These are phyloP conservation scores for Scheffersomyces titani DNA, from an alignment of 1,139 yeast species.

Conservation along the genomic window DNA sequence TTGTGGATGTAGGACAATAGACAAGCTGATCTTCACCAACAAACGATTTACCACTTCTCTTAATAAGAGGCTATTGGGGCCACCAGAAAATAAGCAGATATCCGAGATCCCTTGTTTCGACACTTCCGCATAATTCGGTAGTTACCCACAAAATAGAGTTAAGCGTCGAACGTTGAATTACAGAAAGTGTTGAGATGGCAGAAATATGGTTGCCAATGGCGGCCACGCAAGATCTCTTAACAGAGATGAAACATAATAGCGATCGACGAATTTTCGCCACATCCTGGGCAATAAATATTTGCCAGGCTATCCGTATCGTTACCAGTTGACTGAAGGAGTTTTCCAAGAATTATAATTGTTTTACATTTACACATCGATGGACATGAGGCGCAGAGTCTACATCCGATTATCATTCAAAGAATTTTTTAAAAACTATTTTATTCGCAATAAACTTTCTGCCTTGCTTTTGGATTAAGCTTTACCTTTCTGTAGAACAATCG, in stretches of 20 bases:
- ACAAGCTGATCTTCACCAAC: neutral
- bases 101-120: neutral
- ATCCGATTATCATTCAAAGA: neutral
- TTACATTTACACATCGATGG: neutral
- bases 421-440: neutral
- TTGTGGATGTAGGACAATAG: neutral
- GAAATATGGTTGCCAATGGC: neutral
- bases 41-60: neutral
- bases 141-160: neutral
- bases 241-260: neutral
- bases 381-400: neutral
- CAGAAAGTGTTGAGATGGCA: neutral
- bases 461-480: neutral
- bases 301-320: neutral
- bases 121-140: neutral
- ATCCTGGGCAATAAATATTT: neutral
- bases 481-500: neutral
- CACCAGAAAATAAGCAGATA: neutral
- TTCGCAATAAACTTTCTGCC: neutral
- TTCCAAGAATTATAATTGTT: neutral
- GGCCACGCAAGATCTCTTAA: too few species aligned
- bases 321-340: neutral
- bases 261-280: neutral
- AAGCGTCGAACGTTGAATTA: neutral
- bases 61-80: neutral